Evolutionary conservation across 768 basidiomycete genomes (phyloP), one percentile per base, ranked within the genome.

Genomic region (Sporobolomyces phaffii): DNA sequence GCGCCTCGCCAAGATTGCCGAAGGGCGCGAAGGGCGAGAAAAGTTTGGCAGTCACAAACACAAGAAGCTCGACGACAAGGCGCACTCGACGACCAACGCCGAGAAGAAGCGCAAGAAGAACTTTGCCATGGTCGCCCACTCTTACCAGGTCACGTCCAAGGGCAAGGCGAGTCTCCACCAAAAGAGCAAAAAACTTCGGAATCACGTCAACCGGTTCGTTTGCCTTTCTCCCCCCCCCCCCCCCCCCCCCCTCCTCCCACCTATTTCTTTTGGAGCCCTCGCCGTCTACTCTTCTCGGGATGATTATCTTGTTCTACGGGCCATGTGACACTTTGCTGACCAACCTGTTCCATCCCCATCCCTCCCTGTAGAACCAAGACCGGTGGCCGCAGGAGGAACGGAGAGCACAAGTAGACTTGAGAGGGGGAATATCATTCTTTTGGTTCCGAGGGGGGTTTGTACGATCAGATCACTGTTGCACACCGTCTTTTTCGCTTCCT

Each of bases 11-110:
- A 50, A 63, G 62, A 88, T 97, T 69, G 85, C 88, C 75, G 90
- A 91, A 76, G 94, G 94, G 0, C 84, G 93, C 43, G 93, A 98
- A 78, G 94, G 91, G 0, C 83, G 94, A 53, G 93, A 94, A 77
- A 94, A 93, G 79, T 96, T 86, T 76, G 89, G 89, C 7, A 54
- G 47, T 26, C 66, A 69, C 62, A 69, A 64, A 47, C 72, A 73
- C 68, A 73, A 73, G 69, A 74, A 74, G 70, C 54, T 71, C 29
- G 49, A 56, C 57, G 58, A 62, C 56, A 72, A 72, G 67, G 67
- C 67, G 60, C 71, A 72, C 64, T 72, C 71, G 66, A 72, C 71
- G 17, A 72, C 71, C 40, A 72, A 72, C 53, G 50, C 40, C 24
- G 71, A 72, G 58, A 66, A 72, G 71, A 24, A 41, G 33, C 41